These are phyloP conservation scores for Lachancea kluyveri DNA, from an alignment of 805 yeast species.

Conservation along the genomic window DNA sequence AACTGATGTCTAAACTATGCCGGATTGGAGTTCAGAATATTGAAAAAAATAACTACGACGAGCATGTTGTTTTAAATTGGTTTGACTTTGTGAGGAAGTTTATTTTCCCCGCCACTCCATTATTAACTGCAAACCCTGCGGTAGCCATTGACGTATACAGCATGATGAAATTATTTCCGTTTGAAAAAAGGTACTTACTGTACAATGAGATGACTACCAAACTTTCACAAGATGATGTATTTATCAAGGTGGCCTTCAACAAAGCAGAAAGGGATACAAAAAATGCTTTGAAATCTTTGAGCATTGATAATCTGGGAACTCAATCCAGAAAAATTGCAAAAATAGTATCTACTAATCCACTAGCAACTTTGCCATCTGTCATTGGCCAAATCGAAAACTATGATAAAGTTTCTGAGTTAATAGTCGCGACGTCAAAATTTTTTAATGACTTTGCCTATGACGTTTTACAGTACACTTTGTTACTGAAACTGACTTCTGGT, in stretches of 20 bases:
- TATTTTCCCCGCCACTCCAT: conserved; percentile 56
- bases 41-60: conserved; percentile 9
- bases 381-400: conserved; percentile 86
- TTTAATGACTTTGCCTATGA: conserved; percentile 83
- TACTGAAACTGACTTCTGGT: conserved; percentile 65
- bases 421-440: conserved; percentile 71
- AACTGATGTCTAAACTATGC: conserved; percentile 50
- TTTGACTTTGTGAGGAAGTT: conserved; percentile 56
- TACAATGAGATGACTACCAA: conserved; percentile 72
- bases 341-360: conserved; percentile 68
- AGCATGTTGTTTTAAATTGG: conserved; percentile 37
- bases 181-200: conserved; percentile 62
- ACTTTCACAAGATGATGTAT: conserved; percentile 47
- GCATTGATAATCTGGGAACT: conserved; percentile 67
- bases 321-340: conserved; percentile 72
- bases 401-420: conserved; percentile 72
- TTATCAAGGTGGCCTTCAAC: conserved; percentile 52
- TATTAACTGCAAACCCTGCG: conserved; percentile 50
- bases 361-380: conserved; percentile 65
- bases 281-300: conserved; percentile 69
- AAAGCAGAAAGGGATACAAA: conserved; percentile 76
- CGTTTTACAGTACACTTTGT: conserved; percentile 63
- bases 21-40: conserved; percentile 48
- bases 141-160: conserved; percentile 54
- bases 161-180: conserved; percentile 46